Evolutionary conservation across 78 protist genomes (phyloP), one percentile per base, ranked within the genome.

Genomic region (Acrasis kona): DNA sequence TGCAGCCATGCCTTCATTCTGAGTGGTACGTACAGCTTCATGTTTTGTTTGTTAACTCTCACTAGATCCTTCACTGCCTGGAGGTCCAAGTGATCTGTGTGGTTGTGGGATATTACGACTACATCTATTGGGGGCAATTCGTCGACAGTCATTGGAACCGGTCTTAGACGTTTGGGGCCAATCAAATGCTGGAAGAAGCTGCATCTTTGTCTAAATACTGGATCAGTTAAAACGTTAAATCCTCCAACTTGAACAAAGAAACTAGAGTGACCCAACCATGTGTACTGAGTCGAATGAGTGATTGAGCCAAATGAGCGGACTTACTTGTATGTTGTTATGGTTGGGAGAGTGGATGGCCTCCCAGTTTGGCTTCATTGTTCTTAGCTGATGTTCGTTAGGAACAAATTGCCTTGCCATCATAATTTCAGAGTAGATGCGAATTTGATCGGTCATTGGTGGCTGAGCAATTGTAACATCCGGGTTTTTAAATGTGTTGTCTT

Each of bases 1-100:
- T 32, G 40, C 61, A 67, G 39, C 72, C 72, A 67, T 6, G 2
- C 6, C 30, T 5, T 2, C 72, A 67, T 67, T n/a, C 34, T n/a
- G 38, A 12, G 30, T 5, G 72, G 72, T 10, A 67, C 72, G 34
- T 39, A 40, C 61, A 19, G 39, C 32, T 5, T 6, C 10, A 41
- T n/a, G n/a, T n/a, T n/a, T n/a, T 40, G 72, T 28, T 2, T 5
- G 72, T 6, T 19, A n/a, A 27, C 5, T 12, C 19, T 19, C 1
- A 2, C 64, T 12, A 77, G 64, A 2, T 8, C 69, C 64, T n/a
- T 2, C 8, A 77, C 40, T 3, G 66, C 10, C 2, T 1, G 0
- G 30, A 0, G 29, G 31, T 79, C 84, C 39, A 71, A 74, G 31
- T 79, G 84, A 37, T 79, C 84, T 38, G 66, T 68, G 72, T 79